Evolutionary conservation across 2,329 filamentous ascomycete genomes (phyloP), one percentile per base, ranked within the genome.

Genomic region (Nemania abortiva): DNA sequence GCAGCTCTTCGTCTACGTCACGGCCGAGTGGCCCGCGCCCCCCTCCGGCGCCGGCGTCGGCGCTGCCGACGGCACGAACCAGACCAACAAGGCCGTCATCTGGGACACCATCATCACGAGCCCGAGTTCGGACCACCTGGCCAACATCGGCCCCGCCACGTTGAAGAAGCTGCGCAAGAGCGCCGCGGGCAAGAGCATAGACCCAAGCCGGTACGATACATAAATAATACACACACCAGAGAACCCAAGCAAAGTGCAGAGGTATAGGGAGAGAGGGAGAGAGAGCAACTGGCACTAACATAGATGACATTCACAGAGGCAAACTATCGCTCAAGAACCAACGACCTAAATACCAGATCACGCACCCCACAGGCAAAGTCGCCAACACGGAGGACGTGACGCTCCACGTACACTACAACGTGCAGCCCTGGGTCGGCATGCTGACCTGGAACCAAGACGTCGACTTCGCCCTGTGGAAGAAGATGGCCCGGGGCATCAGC

Each of bases 261-360:
- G 22, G 39, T 5, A 42, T 1, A 29, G 20, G 13, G 11, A 15
- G 24, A 53, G 4, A 9, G 22, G 20, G 7, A 50, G 13, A 47
- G 18, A 24, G 20, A 60, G 10, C 59, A 10, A 52, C 18, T 57
- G 22, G 47, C 2, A 58, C 29, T 31, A 20, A 56, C 20, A 74
- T 54, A 59, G 7, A 22, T 52, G n/a, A 66, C 66, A 45, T 3
- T 39, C 7, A 68, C 67, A 90, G 91, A 6, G 95, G 95, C 34
- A 87, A 92, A 62, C 82, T 98, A 47, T 87, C 89, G 66, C 86
- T 98, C 73, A 89, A 90, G 78, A 95, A 95, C 81, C 93, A 97
- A 80, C 92, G 91, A 78, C 92, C 95, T 2, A 99, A 99, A 82
- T 99, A 99, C 85, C 94, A 97, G 79, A 96, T 99, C 82, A 97